These are phyloP conservation scores for Podaxis carcinomalis DNA, from an alignment of 768 basidiomycete genomes.

Conservation along the genomic window DNA sequence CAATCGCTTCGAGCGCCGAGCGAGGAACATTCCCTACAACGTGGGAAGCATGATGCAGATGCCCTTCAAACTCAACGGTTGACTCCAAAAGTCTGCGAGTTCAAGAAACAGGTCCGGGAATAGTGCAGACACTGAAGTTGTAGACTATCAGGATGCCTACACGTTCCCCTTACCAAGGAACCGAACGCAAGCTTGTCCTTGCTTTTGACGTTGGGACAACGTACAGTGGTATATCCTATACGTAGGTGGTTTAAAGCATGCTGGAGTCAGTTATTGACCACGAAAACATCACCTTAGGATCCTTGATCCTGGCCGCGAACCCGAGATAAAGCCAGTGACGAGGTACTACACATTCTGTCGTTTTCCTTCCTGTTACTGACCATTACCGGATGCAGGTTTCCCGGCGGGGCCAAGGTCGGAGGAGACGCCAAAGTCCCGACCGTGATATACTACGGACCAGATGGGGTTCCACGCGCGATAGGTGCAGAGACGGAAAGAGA, in stretches of 20 bases:
- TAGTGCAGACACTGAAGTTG: neutral
- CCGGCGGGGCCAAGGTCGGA: constrained; percentile 29
- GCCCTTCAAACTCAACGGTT: neutral
- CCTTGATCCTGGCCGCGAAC: constrained; percentile 29
- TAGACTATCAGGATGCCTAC: neutral
- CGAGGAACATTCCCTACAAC: neutral
- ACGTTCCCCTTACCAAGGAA: constrained; percentile 30
- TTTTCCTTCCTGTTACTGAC: neutral
- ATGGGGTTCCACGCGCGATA: constrained; percentile 31
- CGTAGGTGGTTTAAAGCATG: constrained; percentile 15
- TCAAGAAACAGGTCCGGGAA: too few relatives aligned
- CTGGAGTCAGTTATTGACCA: neutral
- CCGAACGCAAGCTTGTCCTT: constrained; percentile 36
- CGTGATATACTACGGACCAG: constrained; percentile 38
- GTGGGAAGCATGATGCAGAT: neutral
- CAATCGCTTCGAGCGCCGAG: neutral
- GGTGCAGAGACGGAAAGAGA: constrained; percentile 41
- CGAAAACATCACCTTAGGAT: constrained; percentile 19
- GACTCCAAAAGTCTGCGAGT: neutral
- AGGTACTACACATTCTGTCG: constrained; percentile 23
- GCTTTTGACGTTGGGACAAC: constrained; percentile 48
- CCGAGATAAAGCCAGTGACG: constrained; percentile 35
- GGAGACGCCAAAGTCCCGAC: constrained; percentile 46
- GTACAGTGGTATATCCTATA: constrained; percentile 42
- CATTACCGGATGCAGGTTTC: constrained; percentile 13